Evolutionary conservation across 306 rosid genomes (phyloP).

Genomic region (Cyclanthera cordifolia): DNA sequence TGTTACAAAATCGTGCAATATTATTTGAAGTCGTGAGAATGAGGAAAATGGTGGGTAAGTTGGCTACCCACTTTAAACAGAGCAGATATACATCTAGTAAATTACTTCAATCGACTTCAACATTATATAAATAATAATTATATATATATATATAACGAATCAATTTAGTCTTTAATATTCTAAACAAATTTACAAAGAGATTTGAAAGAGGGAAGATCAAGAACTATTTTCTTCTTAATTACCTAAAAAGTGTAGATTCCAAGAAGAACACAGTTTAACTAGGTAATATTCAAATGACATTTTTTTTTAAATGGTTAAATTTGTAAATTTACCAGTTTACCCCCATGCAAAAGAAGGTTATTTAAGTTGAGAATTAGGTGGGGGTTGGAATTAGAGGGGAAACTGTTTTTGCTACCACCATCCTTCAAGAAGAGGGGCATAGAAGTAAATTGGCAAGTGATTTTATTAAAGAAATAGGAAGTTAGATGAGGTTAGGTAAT

Average conservation of each 20-base stretch:
- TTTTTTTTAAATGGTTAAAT: too few species aligned
- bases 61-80: background rate
- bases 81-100: background rate
- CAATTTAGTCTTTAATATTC: too few species aligned
- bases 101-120: background rate
- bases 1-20: too few species aligned
- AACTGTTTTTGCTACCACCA: background rate
- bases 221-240: too few species aligned
- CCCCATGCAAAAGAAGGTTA: background rate
- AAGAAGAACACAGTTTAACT: too few species aligned
- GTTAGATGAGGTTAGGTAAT: slow-evolving; percentile 6
- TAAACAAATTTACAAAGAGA: too few species aligned
- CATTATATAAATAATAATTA: too few species aligned
- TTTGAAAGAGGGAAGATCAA: too few species aligned
- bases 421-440: background rate
- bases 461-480: background rate
- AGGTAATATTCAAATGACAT: too few species aligned
- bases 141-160: too few species aligned
- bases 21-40: background rate
- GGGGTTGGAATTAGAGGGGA: slow-evolving; percentile 1
- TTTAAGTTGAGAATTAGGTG: background rate
- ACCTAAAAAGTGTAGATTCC: too few species aligned
- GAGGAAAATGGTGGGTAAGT: background rate
- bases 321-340: background rate
- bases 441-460: background rate